Evolutionary conservation across 2,329 filamentous ascomycete species (phyloP), one percentile per base, ranked within the genome.

Genomic region (Alternaria ventricosa): DNA sequence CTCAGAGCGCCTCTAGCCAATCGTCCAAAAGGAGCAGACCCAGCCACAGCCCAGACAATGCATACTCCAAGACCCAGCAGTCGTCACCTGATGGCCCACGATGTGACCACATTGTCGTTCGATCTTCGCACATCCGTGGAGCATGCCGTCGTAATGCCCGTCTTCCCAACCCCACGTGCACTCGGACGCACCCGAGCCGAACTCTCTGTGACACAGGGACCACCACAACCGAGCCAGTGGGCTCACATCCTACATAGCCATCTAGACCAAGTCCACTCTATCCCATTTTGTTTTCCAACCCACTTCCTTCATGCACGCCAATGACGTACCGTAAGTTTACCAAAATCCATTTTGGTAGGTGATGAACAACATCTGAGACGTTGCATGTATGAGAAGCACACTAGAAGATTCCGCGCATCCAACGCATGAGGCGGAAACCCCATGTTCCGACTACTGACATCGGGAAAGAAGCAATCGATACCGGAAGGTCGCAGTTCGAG

Each of bases 351-450:
- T 55, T 53, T 56, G 46, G 60, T 53, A 41, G 50, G 51, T 65
- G 64, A 65, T 67, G 60, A 62, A 63, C 58, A 50, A 53, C 46
- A 43, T 63, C 63, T 68, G 74, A 78, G 60, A 78, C 77, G 65
- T 70, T 60, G 54, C 65, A 71, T 46, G 75, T 78, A 43, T 72
- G 69, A 70, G 58, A 66, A 53, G 47, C 41, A 65, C 67, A 70
- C 71, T 74, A 76, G 72, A 75, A 74, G 47, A 53, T 75, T 76
- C 72, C 63, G 47, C 63, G 67, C 69, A 71, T 65, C 67, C 66
- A 72, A 70, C 60, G 71, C 73, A 73, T 76, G 22, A 63, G 72
- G 68, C 76, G 76, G 76, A 57, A 68, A 61, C 70, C 73, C 75
- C 73, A 63, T 71, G 49, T 69, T 74, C 77, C 77, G 75, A 57